Evolutionary conservation across 2,329 filamentous ascomycete genomes (phyloP).

Genomic region (Phialophora expanda): DNA sequence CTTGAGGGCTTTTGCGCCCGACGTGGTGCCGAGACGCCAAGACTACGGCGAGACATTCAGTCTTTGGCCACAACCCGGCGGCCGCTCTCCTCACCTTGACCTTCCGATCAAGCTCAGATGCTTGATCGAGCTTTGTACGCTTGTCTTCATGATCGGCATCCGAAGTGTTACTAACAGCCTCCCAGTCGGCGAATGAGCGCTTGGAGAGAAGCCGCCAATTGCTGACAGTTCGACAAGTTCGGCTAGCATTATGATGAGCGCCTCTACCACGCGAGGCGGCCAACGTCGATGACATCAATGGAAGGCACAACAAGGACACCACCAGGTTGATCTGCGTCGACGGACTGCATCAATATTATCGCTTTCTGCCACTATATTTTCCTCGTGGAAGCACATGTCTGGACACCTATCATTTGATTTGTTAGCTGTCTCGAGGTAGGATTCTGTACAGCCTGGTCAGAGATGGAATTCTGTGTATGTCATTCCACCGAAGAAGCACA

Average conservation of each 20-base stretch:
- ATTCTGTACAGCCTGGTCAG: background rate
- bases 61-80: too few species aligned
- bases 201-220: background rate
- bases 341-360: background rate
- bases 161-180: background rate
- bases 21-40: background rate
- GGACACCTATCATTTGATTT: background rate
- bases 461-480: background rate
- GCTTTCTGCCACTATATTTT: background rate
- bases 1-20: background rate
- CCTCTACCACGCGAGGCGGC: background rate
- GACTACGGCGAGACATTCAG: background rate
- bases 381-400: background rate
- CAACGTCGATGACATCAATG: background rate
- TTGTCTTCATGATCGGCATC: background rate
- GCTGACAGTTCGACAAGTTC: too few species aligned
- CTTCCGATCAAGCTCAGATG: background rate
- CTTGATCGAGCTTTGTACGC: conserved; percentile 1
- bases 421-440: background rate
- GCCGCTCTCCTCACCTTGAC: background rate
- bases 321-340: background rate
- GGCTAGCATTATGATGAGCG: background rate
- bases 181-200: background rate
- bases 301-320: background rate
- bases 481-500: background rate